Base-by-base conservation (phyloP, 1,139 yeast species). In the Candida glucosophila region DNA sequence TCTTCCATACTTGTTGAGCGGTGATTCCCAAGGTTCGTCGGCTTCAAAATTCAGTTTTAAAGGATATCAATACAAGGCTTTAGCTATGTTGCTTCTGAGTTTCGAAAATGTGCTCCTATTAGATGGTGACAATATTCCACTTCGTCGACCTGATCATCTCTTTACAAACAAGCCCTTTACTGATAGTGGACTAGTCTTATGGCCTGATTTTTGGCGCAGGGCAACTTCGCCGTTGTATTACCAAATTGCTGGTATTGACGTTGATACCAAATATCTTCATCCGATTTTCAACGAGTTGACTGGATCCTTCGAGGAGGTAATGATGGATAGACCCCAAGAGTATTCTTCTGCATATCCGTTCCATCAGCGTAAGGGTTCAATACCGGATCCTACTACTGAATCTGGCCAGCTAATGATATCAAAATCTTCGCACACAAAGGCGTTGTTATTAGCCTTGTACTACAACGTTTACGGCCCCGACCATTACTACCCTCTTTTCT, bases 301-400 rank as follows among this genome's bases (percentile, higher is more conserved):
- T 11, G 57, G 58, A 3, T 26, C 25, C 3, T 52, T 52, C 29
- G 31, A 35, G 23, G 39, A 39, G 20, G 20, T 28, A 10, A 23
- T 37, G 17, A 35, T 30, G 14, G 17, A 32, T 5, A 24, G 29
- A n/a, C 22, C 30, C 5, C 12, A 15, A 13, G 34, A 37, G 8
- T 27, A 36, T 16, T 27, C 38, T 12, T 34, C 58, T 12, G 57
- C 69, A 2, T n/a, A n/a, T n/a, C 82, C 88, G 12, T 61, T 73
- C 37, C 88, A 79, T 42, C 83, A 78, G 41, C 58, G 77, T 25
- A 55, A 62, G 32, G 83, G 83, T 4, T 67, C 88, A 5, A 69
- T 83, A 22, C 93, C 94, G 3, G 92, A 80, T 41, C 82, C 81
- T 13, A 69, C 85, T 3, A 73, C 81, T 4, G 95, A 85, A 48